Conservation (phyloP, 2,329 filamentous ascomycete species). For the Juglanconis sp. region DNA sequence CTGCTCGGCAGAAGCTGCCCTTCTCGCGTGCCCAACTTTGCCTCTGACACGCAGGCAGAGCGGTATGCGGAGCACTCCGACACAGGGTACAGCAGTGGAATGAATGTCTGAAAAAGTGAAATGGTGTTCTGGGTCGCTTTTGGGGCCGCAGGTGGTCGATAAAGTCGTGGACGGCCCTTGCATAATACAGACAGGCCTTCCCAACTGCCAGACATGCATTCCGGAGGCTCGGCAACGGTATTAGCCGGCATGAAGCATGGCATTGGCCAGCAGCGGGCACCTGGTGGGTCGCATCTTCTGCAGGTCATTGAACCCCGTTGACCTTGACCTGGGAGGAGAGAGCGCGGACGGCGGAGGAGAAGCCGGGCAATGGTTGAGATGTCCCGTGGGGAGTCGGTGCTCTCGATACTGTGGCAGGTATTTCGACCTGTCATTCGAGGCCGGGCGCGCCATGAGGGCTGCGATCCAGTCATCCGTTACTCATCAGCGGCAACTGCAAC, state of each 20-base stretch:
- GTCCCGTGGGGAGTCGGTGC: not conserved
- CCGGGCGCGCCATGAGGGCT: not conserved
- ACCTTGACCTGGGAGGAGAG: conserved; percentile 2
- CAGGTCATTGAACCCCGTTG: conserved; percentile 4
- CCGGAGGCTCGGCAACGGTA: conserved; percentile 14
- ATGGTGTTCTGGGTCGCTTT: conserved; percentile 13
- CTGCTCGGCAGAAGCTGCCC: conserved; percentile 15
- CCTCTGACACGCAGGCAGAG: not conserved
- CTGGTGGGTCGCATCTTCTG: conserved; percentile 10
- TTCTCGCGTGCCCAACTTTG: not conserved
- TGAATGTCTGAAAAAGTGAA: not conserved
- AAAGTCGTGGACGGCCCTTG: conserved; percentile 3
- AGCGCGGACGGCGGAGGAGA: conserved; percentile 2
- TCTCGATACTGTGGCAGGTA: not conserved
- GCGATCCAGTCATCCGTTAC: conserved; percentile 11
- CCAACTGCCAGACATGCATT: conserved; percentile 12
- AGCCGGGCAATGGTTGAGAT: not conserved
- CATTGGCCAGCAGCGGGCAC: conserved; percentile 7
- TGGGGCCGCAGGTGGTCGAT: conserved; percentile 16
- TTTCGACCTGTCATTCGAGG: not conserved
- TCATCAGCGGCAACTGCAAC: conserved; percentile 9
- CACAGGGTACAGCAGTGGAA: not conserved
- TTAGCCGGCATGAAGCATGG: conserved; percentile 17
- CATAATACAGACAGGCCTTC: conserved; percentile 1
- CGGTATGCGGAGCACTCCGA: not conserved